phyloP scores from a whole-genome alignment of 1,284 basidiomycete species.

The Mycena sp. region DNA sequence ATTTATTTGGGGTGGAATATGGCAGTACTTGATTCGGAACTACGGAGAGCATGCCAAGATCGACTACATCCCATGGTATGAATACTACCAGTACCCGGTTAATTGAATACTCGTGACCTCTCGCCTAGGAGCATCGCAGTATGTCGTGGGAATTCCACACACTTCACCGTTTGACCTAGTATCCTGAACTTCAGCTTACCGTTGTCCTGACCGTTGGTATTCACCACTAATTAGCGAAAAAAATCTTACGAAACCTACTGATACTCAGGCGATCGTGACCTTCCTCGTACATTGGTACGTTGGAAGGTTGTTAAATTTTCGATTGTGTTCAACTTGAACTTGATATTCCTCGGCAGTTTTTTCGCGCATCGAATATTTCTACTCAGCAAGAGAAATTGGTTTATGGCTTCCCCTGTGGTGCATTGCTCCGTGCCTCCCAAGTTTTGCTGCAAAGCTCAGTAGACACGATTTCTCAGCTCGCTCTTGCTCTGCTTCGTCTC shows the following conservation, averaged over 20 bases:
- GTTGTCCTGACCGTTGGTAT: background rate
- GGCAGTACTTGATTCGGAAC: conserved; percentile 16
- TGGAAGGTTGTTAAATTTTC: conserved; percentile 3
- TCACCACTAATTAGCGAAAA: too few relatives aligned
- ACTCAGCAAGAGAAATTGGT: conserved; percentile 49
- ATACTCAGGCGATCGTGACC: conserved; percentile 47
- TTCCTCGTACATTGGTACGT: conserved; percentile 49
- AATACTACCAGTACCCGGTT: background rate
- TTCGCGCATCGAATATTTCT: conserved; percentile 49
- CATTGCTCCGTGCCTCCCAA: too few relatives aligned
- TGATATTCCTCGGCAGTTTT: conserved; percentile 41
- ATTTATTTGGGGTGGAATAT: conserved; percentile 26
- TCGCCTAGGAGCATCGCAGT: background rate
- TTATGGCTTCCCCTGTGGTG: conserved; percentile 50
- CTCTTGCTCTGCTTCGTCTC: conserved; percentile 39
- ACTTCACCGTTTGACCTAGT: too few relatives aligned
- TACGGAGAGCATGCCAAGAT: background rate
- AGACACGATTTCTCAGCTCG: conserved; percentile 23
- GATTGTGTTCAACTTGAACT: background rate
- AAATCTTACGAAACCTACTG: background rate
- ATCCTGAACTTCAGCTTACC: background rate
- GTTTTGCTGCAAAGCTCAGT: background rate
- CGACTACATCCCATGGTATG: conserved; percentile 20
- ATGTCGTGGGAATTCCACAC: background rate
- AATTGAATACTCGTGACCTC: background rate